These are phyloP conservation scores for Ophiostoma novo-ulmi DNA, from an alignment of 2,329 filamentous ascomycete genomes.

Conservation along the genomic window DNA sequence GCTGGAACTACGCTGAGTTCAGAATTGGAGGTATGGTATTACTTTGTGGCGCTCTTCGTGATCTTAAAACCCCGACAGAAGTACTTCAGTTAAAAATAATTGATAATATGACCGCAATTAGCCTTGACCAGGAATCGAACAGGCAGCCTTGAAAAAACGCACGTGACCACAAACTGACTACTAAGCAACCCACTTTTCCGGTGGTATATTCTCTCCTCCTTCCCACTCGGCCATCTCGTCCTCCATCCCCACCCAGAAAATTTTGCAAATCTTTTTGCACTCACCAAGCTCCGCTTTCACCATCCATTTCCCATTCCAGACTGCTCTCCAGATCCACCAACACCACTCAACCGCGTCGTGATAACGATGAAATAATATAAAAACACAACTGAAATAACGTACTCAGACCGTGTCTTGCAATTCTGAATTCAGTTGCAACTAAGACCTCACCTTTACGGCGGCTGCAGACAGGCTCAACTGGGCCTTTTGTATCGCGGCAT, in stretches of 20 bases:
- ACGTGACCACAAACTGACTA: not conserved
- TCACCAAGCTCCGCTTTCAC: constrained; percentile 18
- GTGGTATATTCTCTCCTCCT: not conserved
- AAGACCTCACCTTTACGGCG: not conserved
- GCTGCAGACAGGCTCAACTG: not conserved
- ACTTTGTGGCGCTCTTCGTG: no score
- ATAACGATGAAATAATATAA: not conserved
- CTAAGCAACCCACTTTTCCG: no score
- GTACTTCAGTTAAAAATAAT: not conserved
- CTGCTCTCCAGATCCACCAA: not conserved
- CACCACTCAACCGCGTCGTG: not conserved
- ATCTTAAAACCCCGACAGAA: not conserved
- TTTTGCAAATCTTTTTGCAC: not conserved
- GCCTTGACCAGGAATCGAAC: constrained; percentile 8
- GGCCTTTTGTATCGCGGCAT: not conserved
- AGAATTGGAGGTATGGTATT: no score
- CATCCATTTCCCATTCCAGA: not conserved
- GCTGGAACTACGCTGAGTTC: no score
- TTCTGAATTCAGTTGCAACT: not conserved
- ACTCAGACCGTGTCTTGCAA: not conserved
- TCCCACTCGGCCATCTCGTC: constrained; percentile 13
- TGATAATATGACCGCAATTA: not conserved
- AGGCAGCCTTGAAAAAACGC: not conserved
- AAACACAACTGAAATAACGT: not conserved
- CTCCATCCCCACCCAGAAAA: constrained; percentile 7